phyloP scores from a whole-genome alignment of 306 rosid genomes.

The Urtica urens region DNA sequence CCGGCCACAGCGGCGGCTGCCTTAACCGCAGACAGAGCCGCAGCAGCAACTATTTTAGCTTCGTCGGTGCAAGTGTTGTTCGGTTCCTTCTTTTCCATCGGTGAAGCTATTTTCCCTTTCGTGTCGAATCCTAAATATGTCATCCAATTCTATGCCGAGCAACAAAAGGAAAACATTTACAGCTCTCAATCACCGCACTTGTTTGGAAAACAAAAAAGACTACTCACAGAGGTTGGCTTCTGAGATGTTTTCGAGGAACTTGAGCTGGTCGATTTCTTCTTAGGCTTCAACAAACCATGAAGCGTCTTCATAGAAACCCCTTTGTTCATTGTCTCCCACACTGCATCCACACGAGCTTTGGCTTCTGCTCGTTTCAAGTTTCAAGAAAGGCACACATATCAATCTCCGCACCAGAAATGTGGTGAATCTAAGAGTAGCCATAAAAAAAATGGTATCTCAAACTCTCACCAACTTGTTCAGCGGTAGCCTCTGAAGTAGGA shows the following conservation, averaged over 20 bases:
- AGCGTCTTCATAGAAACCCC: slow-evolving; percentile 52
- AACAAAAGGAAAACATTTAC: slow-evolving; percentile 8
- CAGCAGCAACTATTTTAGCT: slow-evolving; percentile 68
- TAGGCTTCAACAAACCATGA: slow-evolving; percentile 37
- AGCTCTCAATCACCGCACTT: neutral
- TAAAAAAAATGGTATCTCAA: too few relatives aligned
- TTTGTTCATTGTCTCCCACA: slow-evolving; percentile 94
- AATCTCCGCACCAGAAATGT: neutral
- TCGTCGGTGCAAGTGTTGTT: slow-evolving; percentile 37
- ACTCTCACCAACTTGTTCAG: slow-evolving; percentile 41
- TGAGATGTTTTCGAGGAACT: slow-evolving; percentile 31
- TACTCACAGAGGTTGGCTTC: slow-evolving; percentile 68
- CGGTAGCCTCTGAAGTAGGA: slow-evolving; percentile 26
- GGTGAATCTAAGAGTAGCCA: too few relatives aligned
- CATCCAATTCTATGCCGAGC: slow-evolving; percentile 47
- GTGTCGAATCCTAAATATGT: slow-evolving; percentile 66
- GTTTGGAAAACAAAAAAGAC: neutral
- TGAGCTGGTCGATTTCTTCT: slow-evolving; percentile 30
- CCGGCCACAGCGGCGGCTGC: slow-evolving; percentile 34
- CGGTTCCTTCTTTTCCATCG: slow-evolving; percentile 25
- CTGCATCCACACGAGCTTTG: slow-evolving; percentile 69
- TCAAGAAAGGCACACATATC: neutral
- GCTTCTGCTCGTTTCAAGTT: slow-evolving; percentile 38
- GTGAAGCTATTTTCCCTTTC: slow-evolving; percentile 37
- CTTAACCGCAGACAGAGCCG: slow-evolving; percentile 63